Base-by-base conservation (phyloP, 192 early-diverging fungal genomes). In the Funneliformis mosseae region DNA sequence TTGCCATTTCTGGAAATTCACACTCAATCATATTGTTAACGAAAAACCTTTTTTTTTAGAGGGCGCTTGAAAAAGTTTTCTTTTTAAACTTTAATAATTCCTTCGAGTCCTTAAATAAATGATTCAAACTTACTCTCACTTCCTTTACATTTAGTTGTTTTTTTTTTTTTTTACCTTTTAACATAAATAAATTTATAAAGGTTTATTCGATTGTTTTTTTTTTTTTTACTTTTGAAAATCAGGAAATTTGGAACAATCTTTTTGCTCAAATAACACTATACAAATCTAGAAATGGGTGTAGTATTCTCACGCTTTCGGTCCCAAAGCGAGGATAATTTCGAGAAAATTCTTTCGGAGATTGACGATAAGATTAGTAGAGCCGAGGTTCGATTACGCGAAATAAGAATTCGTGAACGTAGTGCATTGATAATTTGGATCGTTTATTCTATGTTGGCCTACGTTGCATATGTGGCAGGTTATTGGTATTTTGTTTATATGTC, bases 311-410 rank as follows among this genome's bases (percentile, higher is more conserved):
- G 78, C 21, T 70, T 79, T 38, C n/a, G 42, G 38, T 39, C 45
- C 12, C 45, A 70, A 41, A 23, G 80, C 25, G 82, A 87, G 48
- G 84, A 83, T 67, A 82, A 87, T 75, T 87, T 84, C 76, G 85
- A 87, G 83, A 83, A 82, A 77, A 87, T 87, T 79, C 85, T 93
- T 27, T 90, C 89, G 38, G 88, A 91, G 55, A 88, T 95, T 8
- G 92, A 92, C 76, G 88, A 83, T 38, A 89, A 92, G 59, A 90
- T 91, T 63, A 85, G 92, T 68, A 87, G 84, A 38, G 85, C 92
- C 9, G 91, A 95, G 78, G 70, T 86, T 39, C 84, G 89, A 83
- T 87, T 93, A 59, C 88, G 89, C 50, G 92, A 91, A 77, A 90
- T 92, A 71, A 88, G 89, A 79, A 84, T 93, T 10, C 84, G 90